Base-by-base conservation (phyloP, 768 basidiomycete species). In the Solioccasus polychromus region DNA sequence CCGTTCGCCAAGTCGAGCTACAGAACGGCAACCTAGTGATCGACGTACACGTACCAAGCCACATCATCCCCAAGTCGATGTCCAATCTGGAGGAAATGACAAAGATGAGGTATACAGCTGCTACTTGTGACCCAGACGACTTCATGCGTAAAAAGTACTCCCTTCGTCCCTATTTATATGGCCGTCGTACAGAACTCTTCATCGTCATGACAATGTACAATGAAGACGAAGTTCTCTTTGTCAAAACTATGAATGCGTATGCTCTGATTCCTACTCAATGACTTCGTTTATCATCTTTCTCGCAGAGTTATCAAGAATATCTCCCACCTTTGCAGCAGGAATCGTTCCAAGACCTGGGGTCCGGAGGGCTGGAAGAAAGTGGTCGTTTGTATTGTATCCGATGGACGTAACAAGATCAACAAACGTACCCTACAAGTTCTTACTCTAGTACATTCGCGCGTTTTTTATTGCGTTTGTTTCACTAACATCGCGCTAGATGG, bases 161-260 rank as follows among this genome's bases (percentile, higher is more conserved):
- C 6, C 76, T 93, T 19, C 74, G 91, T 19, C 91, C 82, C 5
- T 92, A 83, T 64, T 75, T 92, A 1, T 78, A 80, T 56, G 80
- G 81, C 45, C 84, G 92, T 43, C 76, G 83, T 42, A 95, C 92
- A 8, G 93, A 95, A 67, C 75, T 96, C 12, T 93, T 95, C 69
- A 90, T 96, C 55, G 92, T 94, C 32, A 89, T 95, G 82, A 95
- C 92, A 35, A 94, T 95, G 91, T 90, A 90, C 65, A 94, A 94
- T 63, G 92, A 96, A 70, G 89, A 90, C 59, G 87, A 90, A 60
- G 71, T 83, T 8, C 71, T 89, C 22, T 91, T 90, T 62, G 72
- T 73, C 60, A 78, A 75, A 60, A 92, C 89, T 10, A 90, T 92
- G 86, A 90, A 91, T 55, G 80, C 87, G 83, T 85, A 59, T 58